Percentiles rank a stretch among this genome's conserved stretches.
Evolutionary conservation across 1,284 basidiomycete genomes (phyloP).

Genomic region (Cryptococcus sp.): DNA sequence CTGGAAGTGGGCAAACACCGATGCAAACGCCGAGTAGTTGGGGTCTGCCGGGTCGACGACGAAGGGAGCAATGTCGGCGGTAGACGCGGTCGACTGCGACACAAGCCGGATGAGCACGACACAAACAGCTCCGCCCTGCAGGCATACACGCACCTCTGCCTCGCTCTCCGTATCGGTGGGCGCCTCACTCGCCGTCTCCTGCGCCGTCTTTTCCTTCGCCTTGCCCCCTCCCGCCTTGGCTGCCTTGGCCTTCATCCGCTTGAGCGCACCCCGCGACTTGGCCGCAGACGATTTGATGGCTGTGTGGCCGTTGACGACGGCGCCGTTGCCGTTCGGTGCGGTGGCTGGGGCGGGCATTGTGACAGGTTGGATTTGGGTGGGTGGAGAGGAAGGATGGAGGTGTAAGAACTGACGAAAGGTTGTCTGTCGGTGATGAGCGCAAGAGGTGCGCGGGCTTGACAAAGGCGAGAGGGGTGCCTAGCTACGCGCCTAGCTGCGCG

Average conservation of each 20-base stretch:
- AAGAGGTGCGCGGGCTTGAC: too few relatives aligned
- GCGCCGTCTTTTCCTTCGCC: constrained; percentile 9
- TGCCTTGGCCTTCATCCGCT: constrained; percentile 46
- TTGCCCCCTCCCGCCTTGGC: constrained; percentile 18
- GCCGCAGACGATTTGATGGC: constrained; percentile 29
- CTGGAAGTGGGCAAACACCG: constrained; percentile 42
- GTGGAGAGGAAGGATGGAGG: neutral
- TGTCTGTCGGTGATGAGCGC: neutral
- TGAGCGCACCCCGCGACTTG: constrained; percentile 43
- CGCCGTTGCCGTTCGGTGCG: constrained; percentile 23
- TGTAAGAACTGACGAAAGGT: neutral
- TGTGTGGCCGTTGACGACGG: constrained; percentile 23
- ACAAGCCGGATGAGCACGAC: neutral
- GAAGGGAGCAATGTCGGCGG: constrained; percentile 25
- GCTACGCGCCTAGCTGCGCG: too few relatives aligned
- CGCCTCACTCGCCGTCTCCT: constrained; percentile 33
- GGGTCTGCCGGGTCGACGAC: constrained; percentile 40
- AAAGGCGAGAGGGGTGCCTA: too few relatives aligned
- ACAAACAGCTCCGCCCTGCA: neutral
- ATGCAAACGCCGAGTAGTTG: constrained; percentile 42
- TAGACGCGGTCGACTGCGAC: constrained; percentile 23
- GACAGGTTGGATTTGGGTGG: neutral
- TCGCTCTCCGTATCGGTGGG: constrained; percentile 36
- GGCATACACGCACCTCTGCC: constrained; percentile 34
- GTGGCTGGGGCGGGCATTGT: constrained; percentile 17